These are phyloP conservation scores for Zizania palustris DNA, from an alignment of 202 grass and related monocot genomes.

Conservation along the genomic window DNA sequence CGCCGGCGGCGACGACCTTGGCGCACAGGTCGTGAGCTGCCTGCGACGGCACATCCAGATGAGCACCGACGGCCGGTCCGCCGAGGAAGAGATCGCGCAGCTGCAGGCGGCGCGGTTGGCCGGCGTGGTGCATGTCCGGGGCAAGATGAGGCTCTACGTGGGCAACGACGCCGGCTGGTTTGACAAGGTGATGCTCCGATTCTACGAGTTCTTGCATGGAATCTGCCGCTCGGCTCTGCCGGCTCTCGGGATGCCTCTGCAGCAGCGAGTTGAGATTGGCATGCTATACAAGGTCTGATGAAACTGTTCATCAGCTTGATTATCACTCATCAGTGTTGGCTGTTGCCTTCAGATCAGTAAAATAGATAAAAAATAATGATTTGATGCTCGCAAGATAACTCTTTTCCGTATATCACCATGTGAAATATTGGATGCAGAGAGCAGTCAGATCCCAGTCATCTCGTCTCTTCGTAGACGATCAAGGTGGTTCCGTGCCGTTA, in stretches of 20 bases:
- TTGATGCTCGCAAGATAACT: no score
- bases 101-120: constrained; percentile 41
- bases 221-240: constrained; percentile 61
- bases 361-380: background rate
- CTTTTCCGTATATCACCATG: no score
- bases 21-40: constrained; percentile 40
- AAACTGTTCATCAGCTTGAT: background rate
- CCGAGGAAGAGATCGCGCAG: constrained; percentile 33
- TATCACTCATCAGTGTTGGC: background rate
- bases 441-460: no score
- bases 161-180: constrained; percentile 51
- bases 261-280: constrained; percentile 65
- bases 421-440: no score
- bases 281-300: constrained; percentile 61
- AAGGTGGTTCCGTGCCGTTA: no score
- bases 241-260: constrained; percentile 53
- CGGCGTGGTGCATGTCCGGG: constrained; percentile 55
- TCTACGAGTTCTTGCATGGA: constrained; percentile 69
- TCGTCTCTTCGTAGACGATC: no score
- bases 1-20: constrained; percentile 35
- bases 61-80: background rate
- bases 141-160: constrained; percentile 66
- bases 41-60: constrained; percentile 34
- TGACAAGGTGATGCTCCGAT: constrained; percentile 56
- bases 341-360: background rate